phyloP scores from a whole-genome alignment of 2,329 filamentous ascomycete genomes.

The Monilinia aucupariae region DNA sequence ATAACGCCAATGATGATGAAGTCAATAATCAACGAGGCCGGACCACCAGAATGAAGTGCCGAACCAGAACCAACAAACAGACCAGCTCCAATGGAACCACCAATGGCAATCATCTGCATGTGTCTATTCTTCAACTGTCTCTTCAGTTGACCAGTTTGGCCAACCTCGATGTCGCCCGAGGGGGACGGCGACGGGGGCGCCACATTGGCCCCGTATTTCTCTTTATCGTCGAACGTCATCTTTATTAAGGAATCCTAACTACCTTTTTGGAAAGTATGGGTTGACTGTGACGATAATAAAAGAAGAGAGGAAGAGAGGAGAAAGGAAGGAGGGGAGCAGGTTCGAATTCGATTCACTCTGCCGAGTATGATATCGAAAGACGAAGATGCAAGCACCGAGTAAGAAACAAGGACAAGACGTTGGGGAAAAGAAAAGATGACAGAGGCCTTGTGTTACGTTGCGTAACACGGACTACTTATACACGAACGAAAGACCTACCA shows the following conservation, averaged over 20 bases:
- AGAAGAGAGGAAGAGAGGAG: too few relatives aligned
- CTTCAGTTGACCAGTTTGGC: constrained; percentile 34
- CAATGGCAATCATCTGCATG: constrained; percentile 49
- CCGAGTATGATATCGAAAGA: constrained; percentile 1
- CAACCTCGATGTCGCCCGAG: constrained; percentile 25
- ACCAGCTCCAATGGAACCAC: constrained; percentile 47
- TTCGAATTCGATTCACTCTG: constrained; percentile 6
- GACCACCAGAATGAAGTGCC: constrained; percentile 47
- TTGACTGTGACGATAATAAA: neutral
- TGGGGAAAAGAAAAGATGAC: neutral
- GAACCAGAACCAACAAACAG: constrained; percentile 45
- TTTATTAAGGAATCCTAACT: neutral
- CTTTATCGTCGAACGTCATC: constrained; percentile 16
- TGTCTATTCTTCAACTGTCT: constrained; percentile 43
- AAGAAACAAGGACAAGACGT: neutral
- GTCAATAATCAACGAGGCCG: constrained; percentile 70
- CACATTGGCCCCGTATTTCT: constrained; percentile 21
- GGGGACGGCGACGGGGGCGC: neutral
- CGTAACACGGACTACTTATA: constrained; percentile 9
- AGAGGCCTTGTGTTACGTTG: neutral
- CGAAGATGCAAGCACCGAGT: neutral
- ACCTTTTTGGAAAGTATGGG: neutral
- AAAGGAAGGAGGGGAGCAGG: neutral
- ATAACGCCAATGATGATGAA: constrained; percentile 77
- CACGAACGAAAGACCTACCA: too few relatives aligned